Percentiles rank a stretch among this genome's conserved stretches.
Conservation (phyloP, 108 stramenopile species). For the Cyclotella kingstonii region DNA sequence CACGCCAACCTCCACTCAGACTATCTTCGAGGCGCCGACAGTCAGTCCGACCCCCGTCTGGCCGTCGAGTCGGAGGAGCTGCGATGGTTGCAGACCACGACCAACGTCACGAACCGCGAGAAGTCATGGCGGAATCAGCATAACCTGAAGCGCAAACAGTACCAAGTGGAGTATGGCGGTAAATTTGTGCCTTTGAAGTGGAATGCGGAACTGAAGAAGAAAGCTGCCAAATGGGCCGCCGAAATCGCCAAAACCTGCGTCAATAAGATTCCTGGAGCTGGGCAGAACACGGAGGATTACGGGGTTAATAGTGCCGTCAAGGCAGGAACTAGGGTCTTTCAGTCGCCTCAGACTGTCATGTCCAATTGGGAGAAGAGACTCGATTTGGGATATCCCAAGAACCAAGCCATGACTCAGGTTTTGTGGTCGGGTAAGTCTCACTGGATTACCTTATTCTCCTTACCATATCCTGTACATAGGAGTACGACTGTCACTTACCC, state of each 20-base stretch:
- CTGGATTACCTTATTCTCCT: no score
- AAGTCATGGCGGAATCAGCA: conserved; percentile 1
- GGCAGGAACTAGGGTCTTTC: neutral
- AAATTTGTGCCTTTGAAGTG: neutral
- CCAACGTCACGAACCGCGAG: neutral
- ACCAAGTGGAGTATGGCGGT: conserved; percentile 2
- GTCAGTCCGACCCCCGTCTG: no score
- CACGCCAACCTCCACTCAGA: no score
- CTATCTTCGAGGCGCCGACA: no score
- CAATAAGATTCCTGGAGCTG: no score
- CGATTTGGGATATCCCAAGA: conserved; percentile 5
- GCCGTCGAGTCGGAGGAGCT: no score
- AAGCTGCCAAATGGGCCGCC: conserved; percentile 5
- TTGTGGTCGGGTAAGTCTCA: no score
- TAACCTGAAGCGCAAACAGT: neutral
- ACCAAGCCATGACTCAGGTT: conserved; percentile 11
- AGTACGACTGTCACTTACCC: no score
- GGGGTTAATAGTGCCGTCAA: conserved; percentile 8
- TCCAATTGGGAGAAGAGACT: conserved; percentile 9
- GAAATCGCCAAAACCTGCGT: neutral
- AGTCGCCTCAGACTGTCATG: neutral
- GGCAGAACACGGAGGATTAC: no score
- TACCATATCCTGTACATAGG: no score
- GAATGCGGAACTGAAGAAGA: neutral
- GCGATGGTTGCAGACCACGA: conserved; percentile 7